A percentile compares a stretch with the other conserved stretches of the same genome.
Evolutionary conservation across 2,329 filamentous ascomycete species (phyloP).

Genomic region (Periconia sp.): DNA sequence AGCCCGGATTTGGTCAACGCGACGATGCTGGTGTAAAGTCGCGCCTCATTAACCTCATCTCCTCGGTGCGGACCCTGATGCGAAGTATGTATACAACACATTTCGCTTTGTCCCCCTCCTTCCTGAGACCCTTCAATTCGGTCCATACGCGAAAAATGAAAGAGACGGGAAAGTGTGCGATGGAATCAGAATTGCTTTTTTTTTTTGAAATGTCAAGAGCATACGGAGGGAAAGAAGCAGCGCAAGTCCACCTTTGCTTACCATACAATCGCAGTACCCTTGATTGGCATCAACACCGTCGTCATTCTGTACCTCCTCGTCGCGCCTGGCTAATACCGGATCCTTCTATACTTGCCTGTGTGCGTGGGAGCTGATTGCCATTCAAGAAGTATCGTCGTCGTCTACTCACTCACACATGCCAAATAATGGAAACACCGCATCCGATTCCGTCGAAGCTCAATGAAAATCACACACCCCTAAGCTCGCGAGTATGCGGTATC

Average conservation of each 20-base stretch:
- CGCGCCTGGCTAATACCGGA: not conserved
- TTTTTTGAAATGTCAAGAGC: not conserved
- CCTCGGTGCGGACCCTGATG: conserved; percentile 88
- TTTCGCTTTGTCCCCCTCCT: too few species aligned
- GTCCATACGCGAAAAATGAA: not conserved
- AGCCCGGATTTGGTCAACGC: conserved; percentile 71
- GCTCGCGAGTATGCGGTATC: too few species aligned
- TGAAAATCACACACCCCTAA: too few species aligned
- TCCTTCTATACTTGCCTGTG: not conserved
- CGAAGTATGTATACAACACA: conserved; percentile 65
- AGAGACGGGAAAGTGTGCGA: not conserved
- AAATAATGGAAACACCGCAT: too few species aligned
- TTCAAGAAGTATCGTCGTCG: too few species aligned
- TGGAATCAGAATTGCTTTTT: not conserved
- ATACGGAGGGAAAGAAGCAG: not conserved
- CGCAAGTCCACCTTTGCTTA: not conserved
- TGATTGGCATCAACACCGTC: conserved; percentile 43
- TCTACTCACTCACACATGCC: too few species aligned
- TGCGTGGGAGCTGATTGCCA: too few species aligned
- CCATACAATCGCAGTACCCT: conserved; percentile 30
- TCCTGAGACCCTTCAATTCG: not conserved
- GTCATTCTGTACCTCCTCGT: conserved; percentile 43
- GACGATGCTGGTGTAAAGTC: conserved; percentile 80
- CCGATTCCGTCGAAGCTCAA: too few species aligned
- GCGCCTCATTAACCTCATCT: conserved; percentile 86